phyloP scores from a whole-genome alignment of 2,329 filamentous ascomycete genomes.

The Teratosphaeriaceae sp. region DNA sequence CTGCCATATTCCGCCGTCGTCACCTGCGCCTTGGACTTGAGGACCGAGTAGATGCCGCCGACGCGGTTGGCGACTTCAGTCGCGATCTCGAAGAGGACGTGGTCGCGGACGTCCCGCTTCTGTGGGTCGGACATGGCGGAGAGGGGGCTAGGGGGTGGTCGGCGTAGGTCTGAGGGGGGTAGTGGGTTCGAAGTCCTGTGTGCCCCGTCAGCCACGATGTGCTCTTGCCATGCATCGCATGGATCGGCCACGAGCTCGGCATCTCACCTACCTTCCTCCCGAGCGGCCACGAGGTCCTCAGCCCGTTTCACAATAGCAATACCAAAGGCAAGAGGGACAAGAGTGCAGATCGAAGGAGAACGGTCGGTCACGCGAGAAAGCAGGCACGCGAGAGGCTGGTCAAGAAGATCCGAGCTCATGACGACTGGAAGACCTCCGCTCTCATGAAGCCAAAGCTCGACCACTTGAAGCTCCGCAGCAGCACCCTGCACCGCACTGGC shows the following conservation, averaged over 20 bases:
- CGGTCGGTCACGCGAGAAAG: no score
- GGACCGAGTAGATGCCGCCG: slow-evolving; percentile 96
- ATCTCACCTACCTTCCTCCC: not conserved
- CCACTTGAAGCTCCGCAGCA: no score
- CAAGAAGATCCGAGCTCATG: no score
- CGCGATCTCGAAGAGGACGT: slow-evolving; percentile 92
- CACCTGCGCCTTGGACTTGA: slow-evolving; percentile 97
- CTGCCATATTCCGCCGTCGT: slow-evolving; percentile 99
- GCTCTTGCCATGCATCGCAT: not conserved
- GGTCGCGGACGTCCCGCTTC: slow-evolving; percentile 76
- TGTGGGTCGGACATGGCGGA: slow-evolving; percentile 29
- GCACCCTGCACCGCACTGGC: no score
- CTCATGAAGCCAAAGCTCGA: no score
- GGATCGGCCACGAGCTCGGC: not conserved
- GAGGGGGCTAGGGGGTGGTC: not conserved
- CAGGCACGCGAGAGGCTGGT: no score
- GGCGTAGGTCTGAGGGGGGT: not conserved
- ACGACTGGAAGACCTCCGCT: no score
- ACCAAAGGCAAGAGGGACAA: not conserved
- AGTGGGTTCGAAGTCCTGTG: not conserved
- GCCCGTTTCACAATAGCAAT: slow-evolving; percentile 1
- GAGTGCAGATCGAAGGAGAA: no score
- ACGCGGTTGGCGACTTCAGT: slow-evolving; percentile 98
- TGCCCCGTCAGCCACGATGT: not conserved
- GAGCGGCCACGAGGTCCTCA: not conserved